A percentile compares a stretch with the other conserved stretches of the same genome.
Evolutionary conservation across 805 yeast genomes (phyloP).

Genomic region (Pichia kluyveri): DNA sequence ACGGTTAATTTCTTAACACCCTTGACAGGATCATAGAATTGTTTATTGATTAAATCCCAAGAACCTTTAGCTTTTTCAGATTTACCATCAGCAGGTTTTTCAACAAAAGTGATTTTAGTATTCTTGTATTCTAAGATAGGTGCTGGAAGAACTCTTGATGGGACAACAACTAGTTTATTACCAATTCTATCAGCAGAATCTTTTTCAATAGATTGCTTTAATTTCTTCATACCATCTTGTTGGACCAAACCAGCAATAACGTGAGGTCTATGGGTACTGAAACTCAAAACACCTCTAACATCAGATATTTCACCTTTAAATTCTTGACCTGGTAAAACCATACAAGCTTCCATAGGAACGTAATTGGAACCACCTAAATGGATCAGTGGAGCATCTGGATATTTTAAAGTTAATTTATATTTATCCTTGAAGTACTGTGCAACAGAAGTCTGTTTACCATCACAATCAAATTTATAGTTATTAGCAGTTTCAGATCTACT

Average conservation of each 20-base stretch:
- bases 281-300: slow-evolving; percentile 21
- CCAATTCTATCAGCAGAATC: slow-evolving; percentile 14
- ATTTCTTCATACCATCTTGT: slow-evolving; percentile 17
- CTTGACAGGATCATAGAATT: slow-evolving; percentile 13
- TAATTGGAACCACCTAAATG: slow-evolving; percentile 20
- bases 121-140: slow-evolving; percentile 16
- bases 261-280: slow-evolving; percentile 22
- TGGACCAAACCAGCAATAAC: slow-evolving; percentile 22
- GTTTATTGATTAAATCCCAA: slow-evolving; percentile 15
- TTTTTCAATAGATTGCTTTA: slow-evolving; percentile 6
- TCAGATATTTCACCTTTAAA: slow-evolving; percentile 23
- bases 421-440: slow-evolving; percentile 18
- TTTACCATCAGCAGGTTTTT: slow-evolving; percentile 16
- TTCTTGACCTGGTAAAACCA: slow-evolving; percentile 22
- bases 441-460: slow-evolving; percentile 18
- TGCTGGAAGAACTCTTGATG: slow-evolving; percentile 22
- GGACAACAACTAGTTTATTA: slow-evolving; percentile 18
- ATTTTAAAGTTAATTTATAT: slow-evolving; percentile 18
- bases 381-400: slow-evolving; percentile 22
- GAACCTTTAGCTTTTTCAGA: slow-evolving; percentile 17
- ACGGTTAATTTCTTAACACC: slow-evolving; percentile 12
- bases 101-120: slow-evolving; percentile 11
- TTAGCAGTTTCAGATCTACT: slow-evolving; percentile 14
- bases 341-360: slow-evolving; percentile 23
- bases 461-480: slow-evolving; percentile 16